Evolutionary conservation across 2,329 filamentous ascomycete species (phyloP).

Genomic region (Blastomyces emzantsi): DNA sequence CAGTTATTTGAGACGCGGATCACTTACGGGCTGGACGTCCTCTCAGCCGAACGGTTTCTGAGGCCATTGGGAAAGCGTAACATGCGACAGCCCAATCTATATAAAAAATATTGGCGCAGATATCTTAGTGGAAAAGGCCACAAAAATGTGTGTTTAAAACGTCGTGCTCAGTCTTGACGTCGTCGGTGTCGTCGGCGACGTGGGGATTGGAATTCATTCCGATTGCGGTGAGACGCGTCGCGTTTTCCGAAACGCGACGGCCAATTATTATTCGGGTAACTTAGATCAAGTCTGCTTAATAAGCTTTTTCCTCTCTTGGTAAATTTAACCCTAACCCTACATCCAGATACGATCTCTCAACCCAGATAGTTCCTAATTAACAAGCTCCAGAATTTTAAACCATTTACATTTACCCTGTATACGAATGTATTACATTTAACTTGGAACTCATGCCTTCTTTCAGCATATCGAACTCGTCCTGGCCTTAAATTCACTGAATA

Average conservation of each 20-base stretch:
- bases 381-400: not conserved
- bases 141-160: not conserved
- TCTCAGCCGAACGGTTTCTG: slow-evolving; percentile 30
- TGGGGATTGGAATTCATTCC: not conserved
- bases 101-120: not conserved
- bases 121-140: not conserved
- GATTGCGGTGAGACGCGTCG: not conserved
- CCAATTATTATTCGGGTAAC: not conserved
- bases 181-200: not conserved
- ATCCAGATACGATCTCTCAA: not conserved
- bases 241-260: not conserved
- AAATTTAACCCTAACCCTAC: not conserved
- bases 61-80: slow-evolving; percentile 41
- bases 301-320: not conserved
- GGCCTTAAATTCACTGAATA: slow-evolving; percentile 35
- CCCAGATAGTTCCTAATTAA: not conserved
- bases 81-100: slow-evolving; percentile 33
- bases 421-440: not conserved
- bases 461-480: not conserved
- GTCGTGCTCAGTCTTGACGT: not conserved
- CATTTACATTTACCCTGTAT: not conserved
- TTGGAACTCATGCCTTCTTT: not conserved
- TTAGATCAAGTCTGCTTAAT: not conserved
- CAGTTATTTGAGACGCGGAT: not conserved
- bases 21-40: slow-evolving; percentile 42